A percentile compares a stretch with the other conserved stretches of the same genome.
These are phyloP conservation scores for Nigrospora sphaerica DNA, from an alignment of 2,329 filamentous ascomycete species.

Conservation along the genomic window DNA sequence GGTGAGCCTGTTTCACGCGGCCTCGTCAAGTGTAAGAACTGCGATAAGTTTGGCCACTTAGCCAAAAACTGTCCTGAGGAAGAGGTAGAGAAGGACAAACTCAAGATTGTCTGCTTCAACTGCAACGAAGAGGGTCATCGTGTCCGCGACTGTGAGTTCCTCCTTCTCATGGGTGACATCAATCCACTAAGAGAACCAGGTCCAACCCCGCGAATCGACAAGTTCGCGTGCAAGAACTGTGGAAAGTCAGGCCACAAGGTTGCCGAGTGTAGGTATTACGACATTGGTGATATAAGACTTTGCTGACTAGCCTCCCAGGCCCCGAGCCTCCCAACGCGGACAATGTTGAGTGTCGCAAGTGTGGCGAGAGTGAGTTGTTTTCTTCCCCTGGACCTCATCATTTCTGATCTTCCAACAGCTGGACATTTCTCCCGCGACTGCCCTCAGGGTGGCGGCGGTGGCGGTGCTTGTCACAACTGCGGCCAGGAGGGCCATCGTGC, in stretches of 20 bases:
- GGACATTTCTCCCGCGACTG: slow-evolving; percentile 60
- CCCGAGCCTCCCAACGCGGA: slow-evolving; percentile 54
- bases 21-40: slow-evolving; percentile 56
- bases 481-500: slow-evolving; percentile 53
- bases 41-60: slow-evolving; percentile 56
- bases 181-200: slow-evolving; percentile 26
- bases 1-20: slow-evolving; percentile 56
- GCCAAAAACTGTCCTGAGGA: slow-evolving; percentile 55
- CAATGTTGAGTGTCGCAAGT: slow-evolving; percentile 60
- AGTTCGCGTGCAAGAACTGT: slow-evolving; percentile 63
- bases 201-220: slow-evolving; percentile 53
- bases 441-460: slow-evolving; percentile 50
- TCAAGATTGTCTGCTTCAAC: slow-evolving; percentile 55
- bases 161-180: slow-evolving; percentile 6
- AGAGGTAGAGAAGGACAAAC: slow-evolving; percentile 36
- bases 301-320: slow-evolving; percentile 17
- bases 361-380: slow-evolving; percentile 45
- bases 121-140: slow-evolving; percentile 59
- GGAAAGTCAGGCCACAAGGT: slow-evolving; percentile 45
- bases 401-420: slow-evolving; percentile 23
- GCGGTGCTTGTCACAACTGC: slow-evolving; percentile 53
- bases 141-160: slow-evolving; percentile 58
- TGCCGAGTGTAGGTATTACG: slow-evolving; percentile 37
- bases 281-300: not conserved
- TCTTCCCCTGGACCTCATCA: not conserved